Percentiles rank a stretch among this genome's conserved stretches.
These are phyloP conservation scores for Acer yangbiense DNA, from an alignment of 345 rosid genomes.

Conservation along the genomic window DNA sequence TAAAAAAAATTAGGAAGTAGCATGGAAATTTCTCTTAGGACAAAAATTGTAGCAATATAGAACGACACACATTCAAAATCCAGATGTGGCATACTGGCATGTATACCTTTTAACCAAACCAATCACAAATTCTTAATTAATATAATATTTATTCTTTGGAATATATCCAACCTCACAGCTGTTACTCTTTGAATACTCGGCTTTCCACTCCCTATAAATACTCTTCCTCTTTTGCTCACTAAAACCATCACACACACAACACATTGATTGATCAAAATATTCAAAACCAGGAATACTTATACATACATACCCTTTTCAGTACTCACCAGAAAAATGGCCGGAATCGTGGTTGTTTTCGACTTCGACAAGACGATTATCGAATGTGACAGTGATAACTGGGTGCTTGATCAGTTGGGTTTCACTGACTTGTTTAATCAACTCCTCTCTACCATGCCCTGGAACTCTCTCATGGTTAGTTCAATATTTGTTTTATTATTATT, in stretches of 20 bases:
- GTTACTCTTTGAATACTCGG: too few relatives aligned
- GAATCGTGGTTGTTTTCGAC: conserved; percentile 65
- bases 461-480: conserved; percentile 64
- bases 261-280: too few relatives aligned
- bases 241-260: too few relatives aligned
- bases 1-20: background rate
- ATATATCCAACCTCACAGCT: too few relatives aligned
- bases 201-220: background rate
- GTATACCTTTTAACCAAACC: too few relatives aligned
- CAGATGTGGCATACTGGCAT: too few relatives aligned
- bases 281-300: too few relatives aligned
- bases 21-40: background rate
- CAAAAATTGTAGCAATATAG: background rate
- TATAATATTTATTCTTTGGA: too few relatives aligned
- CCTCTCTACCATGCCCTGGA: conserved; percentile 93
- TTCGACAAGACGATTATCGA: conserved; percentile 88
- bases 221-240: background rate
- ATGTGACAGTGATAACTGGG: conserved; percentile 87
- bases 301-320: too few relatives aligned
- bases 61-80: background rate
- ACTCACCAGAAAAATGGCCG: conserved; percentile 35
- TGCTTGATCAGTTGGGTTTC: conserved; percentile 65
- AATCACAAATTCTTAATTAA: too few relatives aligned
- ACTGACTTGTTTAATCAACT: conserved; percentile 77
- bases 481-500: too few relatives aligned